Evolutionary conservation across 495 filamentous ascomycete genomes (phyloP).

Genomic region (Copromyces sp.): DNA sequence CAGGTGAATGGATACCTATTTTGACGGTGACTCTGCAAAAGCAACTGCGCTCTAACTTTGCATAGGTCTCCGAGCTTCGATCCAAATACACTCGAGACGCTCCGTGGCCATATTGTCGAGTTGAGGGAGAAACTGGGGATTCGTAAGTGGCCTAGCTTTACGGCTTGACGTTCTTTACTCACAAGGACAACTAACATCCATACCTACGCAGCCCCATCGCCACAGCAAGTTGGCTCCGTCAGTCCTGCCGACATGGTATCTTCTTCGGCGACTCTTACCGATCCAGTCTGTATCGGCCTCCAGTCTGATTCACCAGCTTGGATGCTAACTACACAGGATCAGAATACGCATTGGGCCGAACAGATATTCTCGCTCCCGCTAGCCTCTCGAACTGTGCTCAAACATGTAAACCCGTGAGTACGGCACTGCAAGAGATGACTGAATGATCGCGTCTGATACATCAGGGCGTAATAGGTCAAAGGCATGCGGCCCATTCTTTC

Average conservation of each 20-base stretch:
- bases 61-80: constrained; percentile 42
- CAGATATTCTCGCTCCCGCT: constrained; percentile 45
- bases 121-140: constrained; percentile 37
- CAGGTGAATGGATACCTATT: constrained; percentile 21
- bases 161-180: not conserved
- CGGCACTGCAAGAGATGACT: not conserved
- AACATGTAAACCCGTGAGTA: constrained; percentile 23
- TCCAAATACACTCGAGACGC: constrained; percentile 38
- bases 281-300: not conserved
- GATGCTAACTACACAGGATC: not conserved
- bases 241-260: not conserved
- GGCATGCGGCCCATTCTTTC: constrained; percentile 29
- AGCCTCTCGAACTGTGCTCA: constrained; percentile 39
- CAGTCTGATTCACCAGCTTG: not conserved
- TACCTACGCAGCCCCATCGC: constrained; percentile 16
- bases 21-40: not conserved
- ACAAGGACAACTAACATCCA: not conserved
- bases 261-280: not conserved
- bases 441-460: not conserved
- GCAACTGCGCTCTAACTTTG: constrained; percentile 4
- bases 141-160: constrained; percentile 18
- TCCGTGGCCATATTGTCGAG: constrained; percentile 34
- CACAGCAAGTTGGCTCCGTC: constrained; percentile 13
- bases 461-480: constrained; percentile 13
- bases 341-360: constrained; percentile 39